Evolutionary conservation across 208 protist genomes (phyloP), one percentile per base, ranked within the genome.

Genomic region (Acanthamoeba quina): DNA sequence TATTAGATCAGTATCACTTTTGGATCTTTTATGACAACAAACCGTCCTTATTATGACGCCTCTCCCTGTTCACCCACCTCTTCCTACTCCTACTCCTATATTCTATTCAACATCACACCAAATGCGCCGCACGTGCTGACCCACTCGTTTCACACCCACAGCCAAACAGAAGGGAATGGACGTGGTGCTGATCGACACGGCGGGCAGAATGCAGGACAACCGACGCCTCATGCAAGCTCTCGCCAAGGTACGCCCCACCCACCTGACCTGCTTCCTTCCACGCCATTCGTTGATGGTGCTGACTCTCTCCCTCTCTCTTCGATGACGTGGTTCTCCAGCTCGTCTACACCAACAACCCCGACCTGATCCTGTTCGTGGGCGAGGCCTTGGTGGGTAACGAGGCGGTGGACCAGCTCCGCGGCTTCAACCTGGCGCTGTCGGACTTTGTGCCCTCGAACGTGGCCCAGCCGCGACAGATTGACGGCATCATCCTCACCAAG

Each of bases 401-500:
- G 94, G 99, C 98, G 72, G 98, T 99, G 24, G 99, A 99, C 94
- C 99, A 99, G 97, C 97, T 99, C 56, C 97, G 95, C 15, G 98
- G 98, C 90, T 99, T 99, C 97, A 99, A 99, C 95, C 96, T 98
- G 95, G 98, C 99, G 64, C 97, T 99, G 2, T 95, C 97, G 0
- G 97, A 99, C 92, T 98, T 98, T 76, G 96, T 98, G 15, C 98
- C 98, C 10, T 96, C 98, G 3, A 96, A 94, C 96, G 9, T 94
- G 15, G 83, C 56, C 11, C 95, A 94, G 6, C 95, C 97, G 26
- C 98, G 99, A 60, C 97, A 98, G 9, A 99, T 99, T 83, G 99
- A 99, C 97, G 99, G 99, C 78, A 99, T 99, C 82, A 97, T 99
- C 21, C 96, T 99, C 2, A 99, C 99, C n/a, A 99, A 99, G 96